Evolutionary conservation across 2,329 filamentous ascomycete genomes (phyloP), one percentile per base, ranked within the genome.

Genomic region (Moelleriella libera): DNA sequence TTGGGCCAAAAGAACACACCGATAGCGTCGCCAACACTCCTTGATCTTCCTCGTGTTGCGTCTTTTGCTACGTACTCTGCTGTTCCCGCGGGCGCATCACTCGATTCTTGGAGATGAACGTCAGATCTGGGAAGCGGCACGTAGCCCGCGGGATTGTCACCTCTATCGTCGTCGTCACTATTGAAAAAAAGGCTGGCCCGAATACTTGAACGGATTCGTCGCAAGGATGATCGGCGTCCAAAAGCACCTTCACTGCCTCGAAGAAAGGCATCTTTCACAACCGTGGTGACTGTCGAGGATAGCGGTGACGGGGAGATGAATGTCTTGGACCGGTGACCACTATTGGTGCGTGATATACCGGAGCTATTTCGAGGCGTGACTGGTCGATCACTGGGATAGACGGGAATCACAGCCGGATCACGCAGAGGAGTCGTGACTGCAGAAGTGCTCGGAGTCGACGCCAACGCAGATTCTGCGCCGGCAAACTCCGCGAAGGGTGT

Each of bases 301-400:
- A 80, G 66, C 0, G 76, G 76, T 0, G 76, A 79, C 9, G 76
- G 76, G 3, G 75, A 79, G 50, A 78, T 76, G 39, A 80, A 69
- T 2, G 70, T 68, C 32, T 69, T 70, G 30, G 68, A 51, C 54
- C 62, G 52, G 54, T 60, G 51, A 56, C 60, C 51, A 51, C 54
- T 41, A 54, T 58, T 47, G 50, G 58, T 45, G 53, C 65, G 56
- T 57, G 62, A 48, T 53, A 53, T 49, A 32, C 57, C 58, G 29
- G 54, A 51, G 7, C 54, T 49, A 14, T 58, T 51, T 48, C 55
- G 64, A 45, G 56, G 61, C 48, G 59, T 58, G 14, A 57, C 53
- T 9, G 55, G 53, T 28, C 57, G 51, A 29, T 64, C 59, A 14
- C 53, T 48, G 2, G 54, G 53, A 42, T 55, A 52, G 6, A 45